Evolutionary conservation across 2,329 filamentous ascomycete genomes (phyloP).

Genomic region (Alternaria ventricosa): DNA sequence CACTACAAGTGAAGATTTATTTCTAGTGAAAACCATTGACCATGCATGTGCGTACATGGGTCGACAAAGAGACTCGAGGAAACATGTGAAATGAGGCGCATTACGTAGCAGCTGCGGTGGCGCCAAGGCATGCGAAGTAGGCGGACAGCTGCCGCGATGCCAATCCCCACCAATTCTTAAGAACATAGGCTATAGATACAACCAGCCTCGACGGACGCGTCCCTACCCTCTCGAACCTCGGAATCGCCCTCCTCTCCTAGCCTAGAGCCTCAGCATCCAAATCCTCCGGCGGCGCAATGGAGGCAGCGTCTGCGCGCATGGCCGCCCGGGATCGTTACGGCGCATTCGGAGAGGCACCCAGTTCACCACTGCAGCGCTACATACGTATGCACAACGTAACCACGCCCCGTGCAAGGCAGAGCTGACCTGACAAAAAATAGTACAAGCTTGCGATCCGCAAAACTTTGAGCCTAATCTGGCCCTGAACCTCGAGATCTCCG

Average conservation of each 20-base stretch:
- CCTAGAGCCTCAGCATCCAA: not conserved
- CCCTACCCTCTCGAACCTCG: not conserved
- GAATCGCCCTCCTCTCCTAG: not conserved
- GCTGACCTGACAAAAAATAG: slow-evolving; percentile 46
- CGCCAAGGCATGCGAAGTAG: slow-evolving; percentile 20
- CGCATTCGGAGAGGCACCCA: slow-evolving; percentile 76
- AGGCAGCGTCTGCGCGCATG: slow-evolving; percentile 94
- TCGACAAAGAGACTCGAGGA: not conserved
- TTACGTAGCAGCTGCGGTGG: slow-evolving; percentile 22
- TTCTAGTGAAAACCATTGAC: not conserved
- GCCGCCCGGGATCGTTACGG: slow-evolving; percentile 93
- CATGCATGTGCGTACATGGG: not conserved
- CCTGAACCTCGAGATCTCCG: slow-evolving; percentile 92
- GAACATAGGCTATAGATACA: slow-evolving; percentile 16
- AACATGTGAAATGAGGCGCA: slow-evolving; percentile 12
- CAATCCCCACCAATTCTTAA: slow-evolving; percentile 21
- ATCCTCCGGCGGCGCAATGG: slow-evolving; percentile 61
- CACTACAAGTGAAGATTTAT: not conserved
- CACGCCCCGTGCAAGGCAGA: not conserved
- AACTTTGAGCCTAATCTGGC: slow-evolving; percentile 98
- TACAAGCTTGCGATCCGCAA: slow-evolving; percentile 93
- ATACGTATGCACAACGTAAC: slow-evolving; percentile 64
- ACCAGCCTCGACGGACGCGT: slow-evolving; percentile 4
- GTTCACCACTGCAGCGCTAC: slow-evolving; percentile 90
- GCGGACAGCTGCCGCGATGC: slow-evolving; percentile 12